phyloP scores from a whole-genome alignment of 108 stramenopile species.

The Cyclotella choctawhatcheeana region DNA sequence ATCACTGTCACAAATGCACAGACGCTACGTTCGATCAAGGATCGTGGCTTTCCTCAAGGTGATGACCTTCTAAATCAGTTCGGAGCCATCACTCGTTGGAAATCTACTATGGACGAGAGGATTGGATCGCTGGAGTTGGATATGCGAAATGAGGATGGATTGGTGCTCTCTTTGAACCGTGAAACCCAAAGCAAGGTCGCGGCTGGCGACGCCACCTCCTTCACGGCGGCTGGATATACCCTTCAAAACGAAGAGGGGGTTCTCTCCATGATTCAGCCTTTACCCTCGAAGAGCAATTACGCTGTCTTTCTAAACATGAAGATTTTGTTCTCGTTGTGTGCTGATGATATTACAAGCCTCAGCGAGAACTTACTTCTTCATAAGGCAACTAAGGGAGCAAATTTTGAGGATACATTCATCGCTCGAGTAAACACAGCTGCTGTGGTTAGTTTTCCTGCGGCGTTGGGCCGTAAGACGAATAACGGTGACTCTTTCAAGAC shows the following conservation, averaged over 20 bases:
- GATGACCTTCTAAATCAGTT: not conserved
- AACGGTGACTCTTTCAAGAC: not conserved
- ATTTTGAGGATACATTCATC: slow-evolving; percentile 1
- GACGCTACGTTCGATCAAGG: not conserved
- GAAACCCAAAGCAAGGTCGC: not conserved
- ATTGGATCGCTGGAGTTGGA: slow-evolving; percentile 2
- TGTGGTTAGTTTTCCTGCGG: not conserved
- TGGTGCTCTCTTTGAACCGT: not conserved
- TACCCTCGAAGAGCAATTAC: not conserved
- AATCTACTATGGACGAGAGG: not conserved
- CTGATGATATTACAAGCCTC: not conserved
- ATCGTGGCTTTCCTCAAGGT: not conserved
- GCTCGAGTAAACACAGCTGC: not conserved
- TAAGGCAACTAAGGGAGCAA: not conserved
- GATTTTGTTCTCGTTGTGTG: not conserved
- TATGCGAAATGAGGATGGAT: not conserved
- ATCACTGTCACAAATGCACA: no score
- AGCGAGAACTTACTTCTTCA: not conserved
- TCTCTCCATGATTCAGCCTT: not conserved
- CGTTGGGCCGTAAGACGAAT: not conserved
- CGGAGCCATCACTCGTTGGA: not conserved
- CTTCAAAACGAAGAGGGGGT: not conserved
- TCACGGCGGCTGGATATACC: not conserved
- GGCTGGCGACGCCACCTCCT: not conserved
- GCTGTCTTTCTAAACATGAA: slow-evolving; percentile 1